Evolutionary conservation across 345 rosid species (phyloP).

Genomic region (Dimocarpus longan): DNA sequence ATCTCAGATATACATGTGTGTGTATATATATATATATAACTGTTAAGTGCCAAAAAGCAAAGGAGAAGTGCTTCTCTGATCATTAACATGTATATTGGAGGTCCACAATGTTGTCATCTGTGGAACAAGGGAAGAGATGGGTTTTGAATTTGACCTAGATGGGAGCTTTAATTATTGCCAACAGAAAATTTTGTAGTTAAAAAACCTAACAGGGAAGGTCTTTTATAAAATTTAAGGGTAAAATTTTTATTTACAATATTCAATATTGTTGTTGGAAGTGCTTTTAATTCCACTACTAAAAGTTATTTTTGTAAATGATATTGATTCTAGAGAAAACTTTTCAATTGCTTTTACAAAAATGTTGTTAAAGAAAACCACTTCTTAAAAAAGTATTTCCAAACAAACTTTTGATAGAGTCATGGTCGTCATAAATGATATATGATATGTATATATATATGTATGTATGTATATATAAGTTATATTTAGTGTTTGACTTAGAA

Average conservation of each 20-base stretch:
- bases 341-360: too few species aligned
- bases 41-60: constrained; percentile 6
- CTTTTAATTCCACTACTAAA: neutral
- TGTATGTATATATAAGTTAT: too few species aligned
- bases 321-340: too few species aligned
- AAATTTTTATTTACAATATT: neutral
- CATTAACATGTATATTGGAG: neutral
- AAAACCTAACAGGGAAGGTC: neutral
- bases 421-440: too few species aligned
- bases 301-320: too few species aligned
- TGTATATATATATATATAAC: too few species aligned
- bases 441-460: too few species aligned
- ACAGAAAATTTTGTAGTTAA: neutral
- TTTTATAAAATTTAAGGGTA: neutral
- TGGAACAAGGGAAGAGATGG: neutral
- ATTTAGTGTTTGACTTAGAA: too few species aligned
- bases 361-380: too few species aligned
- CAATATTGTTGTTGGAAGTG: neutral
- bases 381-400: too few species aligned
- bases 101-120: too few species aligned
- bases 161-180: constrained; percentile 19
- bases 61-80: neutral
- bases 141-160: constrained; percentile 10
- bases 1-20: neutral
- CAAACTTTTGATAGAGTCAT: too few species aligned